A percentile compares a stretch with the other conserved stretches of the same genome.
phyloP scores from a whole-genome alignment of 805 yeast species.

The Ogataea siamensis region DNA sequence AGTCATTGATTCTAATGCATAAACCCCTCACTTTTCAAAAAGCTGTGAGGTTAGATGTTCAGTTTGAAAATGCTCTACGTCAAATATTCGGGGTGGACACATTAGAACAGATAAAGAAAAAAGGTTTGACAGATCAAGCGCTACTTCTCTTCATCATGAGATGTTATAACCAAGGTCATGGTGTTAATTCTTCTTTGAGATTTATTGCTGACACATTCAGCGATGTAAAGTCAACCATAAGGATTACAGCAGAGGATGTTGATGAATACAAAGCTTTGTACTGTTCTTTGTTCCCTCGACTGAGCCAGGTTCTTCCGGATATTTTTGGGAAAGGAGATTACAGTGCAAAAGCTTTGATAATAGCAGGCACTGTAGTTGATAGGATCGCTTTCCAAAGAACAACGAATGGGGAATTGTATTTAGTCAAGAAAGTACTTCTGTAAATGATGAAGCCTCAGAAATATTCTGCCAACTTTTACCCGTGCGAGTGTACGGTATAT shows the following conservation, averaged over 20 bases:
- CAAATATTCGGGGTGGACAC: conserved; percentile 55
- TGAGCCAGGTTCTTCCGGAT: conserved; percentile 46
- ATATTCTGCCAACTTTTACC: neutral
- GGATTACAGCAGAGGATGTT: conserved; percentile 51
- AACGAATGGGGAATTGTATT: conserved; percentile 28
- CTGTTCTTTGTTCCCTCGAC: conserved; percentile 40
- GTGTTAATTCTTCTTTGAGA: conserved; percentile 42
- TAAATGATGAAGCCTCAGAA: too few relatives aligned
- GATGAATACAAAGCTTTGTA: conserved; percentile 53
- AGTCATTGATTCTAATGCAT: conserved; percentile 39
- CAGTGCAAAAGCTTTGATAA: conserved; percentile 46
- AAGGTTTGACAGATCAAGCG: conserved; percentile 54
- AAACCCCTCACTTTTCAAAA: conserved; percentile 58
- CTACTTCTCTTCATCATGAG: conserved; percentile 64
- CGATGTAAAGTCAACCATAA: conserved; percentile 32
- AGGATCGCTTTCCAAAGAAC: conserved; percentile 29
- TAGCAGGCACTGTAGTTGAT: conserved; percentile 37
- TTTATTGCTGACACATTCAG: conserved; percentile 41
- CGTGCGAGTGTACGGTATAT: too few relatives aligned
- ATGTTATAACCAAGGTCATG: conserved; percentile 43
- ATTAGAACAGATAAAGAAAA: conserved; percentile 49
- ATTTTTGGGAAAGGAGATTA: conserved; percentile 51
- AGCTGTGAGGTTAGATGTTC: conserved; percentile 40
- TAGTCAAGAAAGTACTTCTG: conserved; percentile 17
- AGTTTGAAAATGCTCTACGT: conserved; percentile 43